Evolutionary conservation across 1,139 yeast genomes (phyloP).

Genomic region (Wickerhamomyces sp.): DNA sequence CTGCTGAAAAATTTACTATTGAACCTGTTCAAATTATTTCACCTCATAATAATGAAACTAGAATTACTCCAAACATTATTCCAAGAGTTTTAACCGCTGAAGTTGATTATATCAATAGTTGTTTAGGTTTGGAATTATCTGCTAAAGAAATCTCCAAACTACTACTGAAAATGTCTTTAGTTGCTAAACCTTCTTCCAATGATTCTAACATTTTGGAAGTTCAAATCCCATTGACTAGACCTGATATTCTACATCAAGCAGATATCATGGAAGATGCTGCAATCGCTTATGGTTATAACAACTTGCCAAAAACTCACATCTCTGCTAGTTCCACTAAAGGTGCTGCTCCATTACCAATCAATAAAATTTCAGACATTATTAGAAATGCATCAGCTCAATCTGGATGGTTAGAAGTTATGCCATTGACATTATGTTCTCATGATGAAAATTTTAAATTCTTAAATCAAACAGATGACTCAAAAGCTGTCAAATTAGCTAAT

Average conservation of each 20-base stretch:
- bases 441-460: slow-evolving; percentile 93
- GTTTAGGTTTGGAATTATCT: slow-evolving; percentile 73
- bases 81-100: slow-evolving; percentile 74
- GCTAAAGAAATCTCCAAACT: slow-evolving; percentile 65
- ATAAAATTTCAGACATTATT: slow-evolving; percentile 85
- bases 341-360: slow-evolving; percentile 85
- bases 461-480: slow-evolving; percentile 67
- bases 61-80: slow-evolving; percentile 68
- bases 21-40: slow-evolving; percentile 88
- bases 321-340: slow-evolving; percentile 68
- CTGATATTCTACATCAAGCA: slow-evolving; percentile 95
- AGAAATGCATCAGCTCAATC: slow-evolving; percentile 91
- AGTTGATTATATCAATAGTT: slow-evolving; percentile 81
- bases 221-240: slow-evolving; percentile 83
- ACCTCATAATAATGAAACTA: slow-evolving; percentile 72
- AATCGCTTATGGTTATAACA: slow-evolving; percentile 92
- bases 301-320: slow-evolving; percentile 78
- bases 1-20: slow-evolving; percentile 68
- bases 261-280: slow-evolving; percentile 99
- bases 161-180: slow-evolving; percentile 76
- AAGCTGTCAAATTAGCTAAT: slow-evolving; percentile 86
- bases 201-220: slow-evolving; percentile 60
- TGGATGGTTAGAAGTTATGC: slow-evolving; percentile 95
- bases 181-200: slow-evolving; percentile 48
- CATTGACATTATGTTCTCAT: slow-evolving; percentile 91